Evolutionary conservation across 495 filamentous ascomycete species (phyloP).

Genomic region (Neurospora sp.): DNA sequence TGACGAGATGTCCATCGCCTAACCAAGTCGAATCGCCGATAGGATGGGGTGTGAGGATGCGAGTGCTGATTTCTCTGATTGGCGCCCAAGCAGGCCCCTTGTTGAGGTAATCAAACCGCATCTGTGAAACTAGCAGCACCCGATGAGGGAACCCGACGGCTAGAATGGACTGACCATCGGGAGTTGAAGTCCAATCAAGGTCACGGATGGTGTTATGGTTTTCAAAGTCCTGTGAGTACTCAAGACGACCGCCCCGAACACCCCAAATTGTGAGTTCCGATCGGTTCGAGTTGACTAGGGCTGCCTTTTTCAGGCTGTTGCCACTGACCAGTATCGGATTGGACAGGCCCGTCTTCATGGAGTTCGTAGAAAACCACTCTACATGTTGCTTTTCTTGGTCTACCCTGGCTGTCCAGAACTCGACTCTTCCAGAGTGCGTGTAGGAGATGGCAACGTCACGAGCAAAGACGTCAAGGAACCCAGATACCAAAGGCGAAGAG

Average conservation of each 20-base stretch:
- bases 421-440: conserved; percentile 61
- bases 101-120: conserved; percentile 89
- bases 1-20: conserved; percentile 67
- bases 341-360: conserved; percentile 67
- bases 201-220: conserved; percentile 68
- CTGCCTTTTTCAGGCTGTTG: conserved; percentile 79
- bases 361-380: conserved; percentile 78
- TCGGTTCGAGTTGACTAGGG: conserved; percentile 61
- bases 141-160: conserved; percentile 84
- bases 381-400: conserved; percentile 44
- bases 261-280: conserved; percentile 92
- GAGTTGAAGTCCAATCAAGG: conserved; percentile 90
- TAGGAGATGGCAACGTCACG: conserved; percentile 84
- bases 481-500: conserved; percentile 56
- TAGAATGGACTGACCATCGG: conserved; percentile 82
- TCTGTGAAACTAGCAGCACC: conserved; percentile 76
- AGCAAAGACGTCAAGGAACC: conserved; percentile 79
- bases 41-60: conserved; percentile 76
- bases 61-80: conserved; percentile 71
- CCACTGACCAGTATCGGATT: conserved; percentile 73
- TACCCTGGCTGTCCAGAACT: conserved; percentile 80
- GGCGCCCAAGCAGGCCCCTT: conserved; percentile 84
- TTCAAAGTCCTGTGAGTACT: conserved; percentile 68
- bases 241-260: conserved; percentile 67
- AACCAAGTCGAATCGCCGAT: conserved; percentile 93